Evolutionary conservation across 345 rosid genomes (phyloP), one percentile per base, ranked within the genome.

Genomic region (Salix brachista): DNA sequence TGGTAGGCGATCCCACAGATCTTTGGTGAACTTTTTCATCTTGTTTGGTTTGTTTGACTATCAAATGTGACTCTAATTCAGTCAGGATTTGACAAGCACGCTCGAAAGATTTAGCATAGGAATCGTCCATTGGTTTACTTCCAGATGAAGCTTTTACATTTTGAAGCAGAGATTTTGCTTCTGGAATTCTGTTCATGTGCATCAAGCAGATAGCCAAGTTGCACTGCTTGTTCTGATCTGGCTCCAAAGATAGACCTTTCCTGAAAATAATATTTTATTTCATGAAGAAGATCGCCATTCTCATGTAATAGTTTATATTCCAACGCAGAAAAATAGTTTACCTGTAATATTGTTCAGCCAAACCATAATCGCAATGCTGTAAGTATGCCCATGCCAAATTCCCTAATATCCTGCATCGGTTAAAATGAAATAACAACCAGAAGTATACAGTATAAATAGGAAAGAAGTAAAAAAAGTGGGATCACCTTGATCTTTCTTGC

Each of bases 371-470:
- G 77, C 85, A 89, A 36, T 87, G 78, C 87, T 87, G 94, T 80
- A 94, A 77, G 73, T 89, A 89, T 78, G 94, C 97, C 98, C 97
- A 94, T 8, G 96, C 98, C 82, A 94, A 74, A 80, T 93, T 93
- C 54, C 98, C 98, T 6, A 90, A 73, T 69, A 93, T 80, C 87
- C 98, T 90, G 78, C 56, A 78, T 30, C 62, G 75, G 56, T 77
- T 41, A 48, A 62, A 12, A 25, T 77, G 7, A 79, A 77, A 26
- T 66, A 65, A 66, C 25, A 48, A 14, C 58, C 28, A 26, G 36
- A 46, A 23, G 66, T 11, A 34, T 13, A 41, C 6, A 12, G 61
- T 2, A 39, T n/a, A 30, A 75, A 25, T 65, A 68, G 12, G 14
- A 62, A 71, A 26, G 32, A 19, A n/a, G 6, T 8, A 50, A 37